These are phyloP conservation scores for Calonectria fujianensis DNA, from an alignment of 2,329 filamentous ascomycete species.

Conservation along the genomic window DNA sequence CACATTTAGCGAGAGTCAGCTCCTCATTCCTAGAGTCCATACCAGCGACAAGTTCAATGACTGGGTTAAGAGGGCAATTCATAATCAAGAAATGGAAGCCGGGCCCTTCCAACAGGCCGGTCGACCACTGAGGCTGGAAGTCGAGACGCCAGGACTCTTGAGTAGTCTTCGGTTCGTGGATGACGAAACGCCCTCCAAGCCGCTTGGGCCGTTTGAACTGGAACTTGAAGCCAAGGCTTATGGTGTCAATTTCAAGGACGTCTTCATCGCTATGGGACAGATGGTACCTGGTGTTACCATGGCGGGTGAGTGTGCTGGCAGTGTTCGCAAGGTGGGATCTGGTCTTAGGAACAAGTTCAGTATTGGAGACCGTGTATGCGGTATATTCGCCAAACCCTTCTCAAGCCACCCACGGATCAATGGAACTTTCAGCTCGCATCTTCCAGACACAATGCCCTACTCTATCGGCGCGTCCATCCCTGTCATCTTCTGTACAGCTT, in stretches of 20 bases:
- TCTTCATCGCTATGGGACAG: conserved; percentile 60
- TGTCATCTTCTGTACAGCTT: conserved; percentile 47
- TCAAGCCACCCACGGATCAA: conserved; percentile 42
- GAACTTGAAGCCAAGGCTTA: conserved; percentile 23
- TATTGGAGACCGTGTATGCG: conserved; percentile 54
- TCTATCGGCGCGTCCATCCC: conserved; percentile 57
- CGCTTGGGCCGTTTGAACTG: conserved; percentile 32
- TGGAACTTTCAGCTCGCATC: conserved; percentile 36
- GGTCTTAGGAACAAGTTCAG: conserved; percentile 53
- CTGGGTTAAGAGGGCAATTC: conserved; percentile 33
- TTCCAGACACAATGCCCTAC: conserved; percentile 43
- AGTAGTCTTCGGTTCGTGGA: conserved; percentile 43
- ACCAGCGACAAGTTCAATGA: conserved; percentile 37
- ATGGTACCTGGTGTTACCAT: conserved; percentile 55
- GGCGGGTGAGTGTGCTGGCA: conserved; percentile 59
- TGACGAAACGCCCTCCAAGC: conserved; percentile 28
- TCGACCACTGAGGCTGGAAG: conserved; percentile 41
- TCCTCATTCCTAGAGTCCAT: conserved; percentile 41
- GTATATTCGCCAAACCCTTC: conserved; percentile 45
- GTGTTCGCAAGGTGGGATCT: conserved; percentile 56
- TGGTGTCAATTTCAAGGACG: conserved; percentile 61
- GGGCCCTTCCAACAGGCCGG: conserved; percentile 32
- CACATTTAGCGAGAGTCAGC: conserved; percentile 34
- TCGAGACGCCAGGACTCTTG: conserved; percentile 42
- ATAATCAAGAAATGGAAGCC: conserved; percentile 28